These are phyloP conservation scores for Boeremia lycopersici DNA, from an alignment of 2,329 filamentous ascomycete genomes.

Conservation along the genomic window DNA sequence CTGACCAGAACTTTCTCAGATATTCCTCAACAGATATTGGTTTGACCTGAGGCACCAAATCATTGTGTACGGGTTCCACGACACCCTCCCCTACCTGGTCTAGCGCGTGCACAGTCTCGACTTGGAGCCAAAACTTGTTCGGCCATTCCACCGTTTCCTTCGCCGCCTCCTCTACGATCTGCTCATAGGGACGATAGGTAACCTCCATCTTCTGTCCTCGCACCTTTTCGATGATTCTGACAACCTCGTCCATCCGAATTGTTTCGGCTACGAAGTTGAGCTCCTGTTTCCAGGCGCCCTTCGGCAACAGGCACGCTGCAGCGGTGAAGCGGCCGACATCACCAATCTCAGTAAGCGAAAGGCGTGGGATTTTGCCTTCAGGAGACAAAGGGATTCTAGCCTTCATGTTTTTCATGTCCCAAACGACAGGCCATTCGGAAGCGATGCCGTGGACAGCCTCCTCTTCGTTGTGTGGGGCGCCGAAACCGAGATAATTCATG, in stretches of 20 bases:
- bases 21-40: slow-evolving; percentile 18
- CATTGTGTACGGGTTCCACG: slow-evolving; percentile 17
- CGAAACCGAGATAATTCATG: slow-evolving; percentile 46
- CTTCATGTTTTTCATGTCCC: slow-evolving; percentile 22
- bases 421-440: slow-evolving; percentile 22
- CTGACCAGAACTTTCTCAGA: slow-evolving; percentile 20
- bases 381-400: slow-evolving; percentile 33
- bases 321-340: slow-evolving; percentile 43
- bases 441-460: slow-evolving; percentile 27
- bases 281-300: slow-evolving; percentile 33
- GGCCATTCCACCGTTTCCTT: slow-evolving; percentile 12
- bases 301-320: slow-evolving; percentile 36
- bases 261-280: slow-evolving; percentile 44
- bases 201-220: slow-evolving; percentile 29
- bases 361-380: slow-evolving; percentile 27
- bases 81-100: slow-evolving; percentile 16
- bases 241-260: slow-evolving; percentile 31
- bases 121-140: slow-evolving; percentile 20
- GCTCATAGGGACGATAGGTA: slow-evolving; percentile 17
- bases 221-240: slow-evolving; percentile 28
- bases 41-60: slow-evolving; percentile 15
- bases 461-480: slow-evolving; percentile 18
- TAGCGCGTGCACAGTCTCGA: slow-evolving; percentile 15
- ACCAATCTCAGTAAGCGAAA: slow-evolving; percentile 42
- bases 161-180: slow-evolving; percentile 16